These are phyloP conservation scores for Fusarium secorum DNA, from an alignment of 2,329 filamentous ascomycete species.

Conservation along the genomic window DNA sequence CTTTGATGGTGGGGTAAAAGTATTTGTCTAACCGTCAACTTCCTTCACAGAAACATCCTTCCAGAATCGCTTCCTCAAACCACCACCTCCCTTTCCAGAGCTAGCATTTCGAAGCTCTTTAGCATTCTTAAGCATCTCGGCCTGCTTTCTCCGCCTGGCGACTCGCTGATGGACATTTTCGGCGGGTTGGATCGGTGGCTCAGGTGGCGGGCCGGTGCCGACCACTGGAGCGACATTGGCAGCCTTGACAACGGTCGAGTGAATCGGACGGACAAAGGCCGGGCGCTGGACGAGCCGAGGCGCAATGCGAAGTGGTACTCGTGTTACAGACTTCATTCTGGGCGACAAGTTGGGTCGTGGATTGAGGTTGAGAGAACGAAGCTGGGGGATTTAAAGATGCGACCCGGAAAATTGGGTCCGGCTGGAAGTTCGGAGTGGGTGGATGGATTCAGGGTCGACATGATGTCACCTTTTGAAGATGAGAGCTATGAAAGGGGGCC, in stretches of 20 bases:
- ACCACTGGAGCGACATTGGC: conserved; percentile 62
- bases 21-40: conserved; percentile 62
- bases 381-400: conserved; percentile 8
- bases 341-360: conserved; percentile 12
- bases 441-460: conserved; percentile 30
- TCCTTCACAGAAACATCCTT: conserved; percentile 78
- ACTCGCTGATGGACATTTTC: conserved; percentile 55
- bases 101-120: conserved; percentile 54
- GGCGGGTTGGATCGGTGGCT: conserved; percentile 57
- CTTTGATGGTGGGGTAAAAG: not conserved
- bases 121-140: conserved; percentile 61
- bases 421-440: conserved; percentile 21
- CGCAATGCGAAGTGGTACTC: conserved; percentile 50
- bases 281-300: conserved; percentile 36
- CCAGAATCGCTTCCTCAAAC: conserved; percentile 82
- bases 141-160: conserved; percentile 61
- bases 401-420: conserved; percentile 37
- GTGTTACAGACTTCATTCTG: conserved; percentile 53
- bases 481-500: not conserved
- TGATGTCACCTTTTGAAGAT: conserved; percentile 31
- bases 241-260: conserved; percentile 45
- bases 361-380: conserved; percentile 10
- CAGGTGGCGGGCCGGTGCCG: conserved; percentile 66
- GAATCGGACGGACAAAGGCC: conserved; percentile 43
- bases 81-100: conserved; percentile 52